phyloP scores from a whole-genome alignment of 1,139 yeast species.

The Candida sanyaensis region DNA sequence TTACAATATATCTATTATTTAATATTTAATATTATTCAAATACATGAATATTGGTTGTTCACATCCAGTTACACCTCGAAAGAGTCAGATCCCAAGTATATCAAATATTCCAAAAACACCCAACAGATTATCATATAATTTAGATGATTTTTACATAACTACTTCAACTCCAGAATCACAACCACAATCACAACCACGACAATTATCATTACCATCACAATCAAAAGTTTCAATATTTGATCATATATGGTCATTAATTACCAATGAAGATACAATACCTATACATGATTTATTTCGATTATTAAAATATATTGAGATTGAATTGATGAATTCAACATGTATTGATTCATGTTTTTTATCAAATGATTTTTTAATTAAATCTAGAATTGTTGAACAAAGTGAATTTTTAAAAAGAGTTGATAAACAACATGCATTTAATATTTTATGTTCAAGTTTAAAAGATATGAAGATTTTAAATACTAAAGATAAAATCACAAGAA shows the following conservation, averaged over 20 bases:
- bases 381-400: conserved; percentile 6
- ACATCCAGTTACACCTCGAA: not conserved
- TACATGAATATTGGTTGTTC: not conserved
- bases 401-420: conserved; percentile 1
- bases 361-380: conserved; percentile 8
- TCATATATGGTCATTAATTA: conserved; percentile 9
- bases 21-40: no score
- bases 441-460: conserved; percentile 6
- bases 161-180: not conserved
- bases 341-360: conserved; percentile 2
- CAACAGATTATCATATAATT: no score
- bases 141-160: not conserved
- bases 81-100: not conserved
- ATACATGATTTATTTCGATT: conserved; percentile 6
- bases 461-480: conserved; percentile 9
- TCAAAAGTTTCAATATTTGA: conserved; percentile 8
- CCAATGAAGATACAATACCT: not conserved
- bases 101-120: not conserved
- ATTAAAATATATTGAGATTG: conserved; percentile 7
- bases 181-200: no score
- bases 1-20: no score
- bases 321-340: not conserved
- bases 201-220: not conserved
- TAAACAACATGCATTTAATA: conserved; percentile 11
- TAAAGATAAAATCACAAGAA: not conserved